These are phyloP conservation scores for Pythium sp. DNA, from an alignment of 352 stramenopile species.

Conservation along the genomic window DNA sequence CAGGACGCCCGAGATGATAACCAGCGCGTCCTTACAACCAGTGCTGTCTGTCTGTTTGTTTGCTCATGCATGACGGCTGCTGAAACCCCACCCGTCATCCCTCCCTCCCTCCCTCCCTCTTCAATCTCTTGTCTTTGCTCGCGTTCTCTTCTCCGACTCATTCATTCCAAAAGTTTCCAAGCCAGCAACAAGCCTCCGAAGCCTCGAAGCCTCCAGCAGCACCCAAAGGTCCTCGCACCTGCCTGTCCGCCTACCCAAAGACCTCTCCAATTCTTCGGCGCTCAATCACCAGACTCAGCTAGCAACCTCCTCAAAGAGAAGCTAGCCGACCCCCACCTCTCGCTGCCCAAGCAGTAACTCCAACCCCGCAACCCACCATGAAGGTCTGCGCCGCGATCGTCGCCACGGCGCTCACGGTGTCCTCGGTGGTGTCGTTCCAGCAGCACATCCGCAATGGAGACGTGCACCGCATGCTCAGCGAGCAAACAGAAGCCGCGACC, in stretches of 20 bases:
- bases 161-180: slow-evolving; percentile 4
- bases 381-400: slow-evolving; percentile 15
- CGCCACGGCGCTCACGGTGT: slow-evolving; percentile 4
- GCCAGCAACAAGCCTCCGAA: slow-evolving; percentile 7
- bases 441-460: slow-evolving; percentile 2
- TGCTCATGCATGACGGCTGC: not conserved
- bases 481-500: not conserved
- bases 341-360: not conserved
- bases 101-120: too few relatives aligned
- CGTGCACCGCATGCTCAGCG: slow-evolving; percentile 15
- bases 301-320: not conserved
- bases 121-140: not conserved
- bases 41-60: too few relatives aligned
- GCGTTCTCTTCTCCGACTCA: not conserved
- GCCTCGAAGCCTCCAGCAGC: not conserved
- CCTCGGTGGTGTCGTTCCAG: not conserved
- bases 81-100: not conserved
- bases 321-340: not conserved
- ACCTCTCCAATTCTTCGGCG: not conserved
- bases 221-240: not conserved
- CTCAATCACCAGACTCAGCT: not conserved
- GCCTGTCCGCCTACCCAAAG: slow-evolving; percentile 1
- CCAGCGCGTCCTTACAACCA: not conserved
- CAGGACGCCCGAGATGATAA: not conserved
- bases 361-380: slow-evolving; percentile 7